Base-by-base conservation (phyloP, 306 rosid species). In the Calophaca sinica region DNA sequence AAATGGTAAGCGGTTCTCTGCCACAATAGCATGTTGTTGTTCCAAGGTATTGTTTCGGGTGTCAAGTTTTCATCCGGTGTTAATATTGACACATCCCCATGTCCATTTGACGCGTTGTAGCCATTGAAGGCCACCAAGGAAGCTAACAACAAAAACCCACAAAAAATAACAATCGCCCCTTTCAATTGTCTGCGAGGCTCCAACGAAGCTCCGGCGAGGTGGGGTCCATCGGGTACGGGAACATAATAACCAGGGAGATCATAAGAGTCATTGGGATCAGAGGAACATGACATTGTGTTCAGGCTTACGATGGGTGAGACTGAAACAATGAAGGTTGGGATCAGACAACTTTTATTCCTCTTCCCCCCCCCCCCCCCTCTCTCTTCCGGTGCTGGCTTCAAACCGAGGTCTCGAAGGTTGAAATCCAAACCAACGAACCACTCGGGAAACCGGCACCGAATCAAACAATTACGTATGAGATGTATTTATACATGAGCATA, bases 1-100 rank as follows among this genome's bases (percentile, higher is more conserved):
- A 93, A 93, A 81, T 93, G 98, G 73, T 52, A 93, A 33, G 97
- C 87, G 0, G 92, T 93, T 80, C 98, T 88, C 84, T 93, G 98
- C 98, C 98, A 93, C 0, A 96, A 89, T 38, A 93, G 45, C 91
- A 93, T 85, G 44, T 73, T 87, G 28, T 91, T 81, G 76, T 84
- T 88, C 98, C 98, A 93, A 0, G 93, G 91, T 80, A 69, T 91
- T 2, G 44, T 79, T 72, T 44, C 60, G 2, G 26, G 26, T 20
- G 26, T 20, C 26, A 20, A 20, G 1, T 20, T 20, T 20, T 20
- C 26, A 20, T 20, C 26, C 26, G 26, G 26, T 20, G 26, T 20
- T 20, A 20, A 20, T 20, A 20, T 20, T 20, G 26, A 1, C 26
- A 20, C 26, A 20, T 29, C 35, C 41, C 2, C 63, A 51, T 62